Evolutionary conservation across 2,329 filamentous ascomycete species (phyloP).

Genomic region (Ascochyta pisi): DNA sequence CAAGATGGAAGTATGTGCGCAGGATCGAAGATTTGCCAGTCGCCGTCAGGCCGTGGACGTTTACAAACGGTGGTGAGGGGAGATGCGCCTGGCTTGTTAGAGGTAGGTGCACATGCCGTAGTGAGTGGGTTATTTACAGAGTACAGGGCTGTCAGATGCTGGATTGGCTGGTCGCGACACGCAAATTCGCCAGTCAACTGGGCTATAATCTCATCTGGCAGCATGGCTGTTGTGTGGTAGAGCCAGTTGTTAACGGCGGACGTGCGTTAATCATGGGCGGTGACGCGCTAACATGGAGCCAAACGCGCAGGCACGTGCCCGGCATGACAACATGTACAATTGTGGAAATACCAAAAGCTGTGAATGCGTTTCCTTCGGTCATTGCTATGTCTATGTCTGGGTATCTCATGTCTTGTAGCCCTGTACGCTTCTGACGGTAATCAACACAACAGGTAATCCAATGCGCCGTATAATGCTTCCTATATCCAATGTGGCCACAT

Average conservation of each 20-base stretch:
- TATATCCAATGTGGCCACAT: constrained; percentile 35
- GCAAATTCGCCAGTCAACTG: constrained; percentile 49
- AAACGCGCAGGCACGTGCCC: constrained; percentile 35
- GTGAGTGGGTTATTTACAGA: constrained; percentile 40
- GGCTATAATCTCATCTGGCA: constrained; percentile 46
- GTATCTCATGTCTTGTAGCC: constrained; percentile 16
- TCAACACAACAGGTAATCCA: constrained; percentile 22
- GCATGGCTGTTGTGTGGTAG: constrained; percentile 34
- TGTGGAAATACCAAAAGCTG: not conserved
- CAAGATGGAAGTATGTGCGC: constrained; percentile 63
- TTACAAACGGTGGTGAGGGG: constrained; percentile 75
- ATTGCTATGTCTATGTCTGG: constrained; percentile 9
- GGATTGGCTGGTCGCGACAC: constrained; percentile 57
- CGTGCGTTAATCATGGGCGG: constrained; percentile 2
- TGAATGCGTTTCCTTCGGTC: not conserved
- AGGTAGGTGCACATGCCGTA: not conserved
- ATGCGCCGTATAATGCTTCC: constrained; percentile 31
- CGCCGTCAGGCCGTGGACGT: constrained; percentile 83
- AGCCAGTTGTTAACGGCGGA: not conserved
- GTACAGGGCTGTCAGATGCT: constrained; percentile 54
- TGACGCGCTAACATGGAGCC: constrained; percentile 23
- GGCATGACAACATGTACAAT: not conserved
- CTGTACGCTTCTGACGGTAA: constrained; percentile 6
- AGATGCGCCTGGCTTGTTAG: constrained; percentile 61
- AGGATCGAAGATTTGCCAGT: constrained; percentile 84